These are phyloP conservation scores for Scopulariopsis brevicaulis DNA, from an alignment of 2,329 filamentous ascomycete genomes.

Conservation along the genomic window DNA sequence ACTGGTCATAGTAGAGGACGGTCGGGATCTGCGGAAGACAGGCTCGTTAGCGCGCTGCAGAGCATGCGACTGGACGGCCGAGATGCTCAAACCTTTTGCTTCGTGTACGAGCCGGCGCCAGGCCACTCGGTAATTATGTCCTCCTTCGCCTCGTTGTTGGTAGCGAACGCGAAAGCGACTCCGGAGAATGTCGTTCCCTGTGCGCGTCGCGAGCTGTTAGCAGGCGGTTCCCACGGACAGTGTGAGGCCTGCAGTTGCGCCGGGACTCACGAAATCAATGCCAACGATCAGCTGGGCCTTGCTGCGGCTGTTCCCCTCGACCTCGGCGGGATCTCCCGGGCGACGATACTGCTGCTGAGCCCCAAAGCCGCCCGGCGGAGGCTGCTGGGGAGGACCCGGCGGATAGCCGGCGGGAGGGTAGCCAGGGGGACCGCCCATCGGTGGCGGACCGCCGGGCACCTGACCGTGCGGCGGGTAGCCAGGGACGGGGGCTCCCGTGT, in stretches of 20 bases:
- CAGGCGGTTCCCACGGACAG: not conserved
- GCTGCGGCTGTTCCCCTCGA: slow-evolving; percentile 78
- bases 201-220: not conserved
- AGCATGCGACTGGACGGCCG: not conserved
- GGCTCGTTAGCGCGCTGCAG: slow-evolving; percentile 3
- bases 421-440: slow-evolving; percentile 28
- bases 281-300: slow-evolving; percentile 97
- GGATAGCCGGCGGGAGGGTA: slow-evolving; percentile 27
- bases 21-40: slow-evolving; percentile 66
- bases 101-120: slow-evolving; percentile 91
- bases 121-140: slow-evolving; percentile 99
- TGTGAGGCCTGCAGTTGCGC: not conserved
- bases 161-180: slow-evolving; percentile 93
- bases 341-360: slow-evolving; percentile 16
- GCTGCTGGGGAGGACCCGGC: slow-evolving; percentile 16
- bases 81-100: slow-evolving; percentile 68
- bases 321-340: slow-evolving; percentile 50
- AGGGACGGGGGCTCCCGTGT: slow-evolving; percentile 43
- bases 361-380: slow-evolving; percentile 1
- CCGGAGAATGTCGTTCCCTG: slow-evolving; percentile 97
- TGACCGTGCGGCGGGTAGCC: slow-evolving; percentile 28
- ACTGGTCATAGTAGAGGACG: slow-evolving; percentile 98
- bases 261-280: slow-evolving; percentile 78
- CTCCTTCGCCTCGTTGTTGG: slow-evolving; percentile 94
- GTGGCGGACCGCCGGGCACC: slow-evolving; percentile 11